Conservation (phyloP, 345 rosid genomes). For the Conringia planisiliqua region DNA sequence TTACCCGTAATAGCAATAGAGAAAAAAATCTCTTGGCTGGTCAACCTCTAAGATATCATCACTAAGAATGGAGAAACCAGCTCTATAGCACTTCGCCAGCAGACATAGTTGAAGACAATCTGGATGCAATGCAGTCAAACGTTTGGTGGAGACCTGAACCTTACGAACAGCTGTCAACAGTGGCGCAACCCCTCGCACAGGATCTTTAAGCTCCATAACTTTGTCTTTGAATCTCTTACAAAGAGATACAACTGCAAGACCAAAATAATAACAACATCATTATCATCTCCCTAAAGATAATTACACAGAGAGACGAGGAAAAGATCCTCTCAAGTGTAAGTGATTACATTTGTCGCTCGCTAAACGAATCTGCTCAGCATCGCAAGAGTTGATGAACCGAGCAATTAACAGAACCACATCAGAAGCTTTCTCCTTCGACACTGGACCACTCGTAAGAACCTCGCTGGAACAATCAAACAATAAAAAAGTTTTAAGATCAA, state of each 20-base stretch:
- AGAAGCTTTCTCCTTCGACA: slow-evolving; percentile 51
- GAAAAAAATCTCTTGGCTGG: slow-evolving; percentile 84
- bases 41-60: slow-evolving; percentile 88
- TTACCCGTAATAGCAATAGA: slow-evolving; percentile 92
- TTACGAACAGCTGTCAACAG: slow-evolving; percentile 67
- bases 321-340: background rate
- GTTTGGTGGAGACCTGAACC: slow-evolving; percentile 65
- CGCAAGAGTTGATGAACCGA: slow-evolving; percentile 63
- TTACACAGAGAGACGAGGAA: background rate
- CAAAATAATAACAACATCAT: slow-evolving; percentile 18
- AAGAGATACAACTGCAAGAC: slow-evolving; percentile 55
- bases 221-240: slow-evolving; percentile 85
- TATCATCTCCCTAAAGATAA: background rate
- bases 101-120: slow-evolving; percentile 86
- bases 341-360: slow-evolving; percentile 72
- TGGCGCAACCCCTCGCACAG: slow-evolving; percentile 73
- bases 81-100: slow-evolving; percentile 67
- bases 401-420: slow-evolving; percentile 41
- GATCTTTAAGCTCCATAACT: slow-evolving; percentile 56
- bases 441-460: slow-evolving; percentile 41
- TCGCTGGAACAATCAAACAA: slow-evolving; percentile 43
- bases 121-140: slow-evolving; percentile 86
- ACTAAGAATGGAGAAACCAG: slow-evolving; percentile 71
- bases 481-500: background rate
- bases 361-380: slow-evolving; percentile 63